These are phyloP conservation scores for Lojkania enalia DNA, from an alignment of 2,329 filamentous ascomycete species.

Conservation along the genomic window DNA sequence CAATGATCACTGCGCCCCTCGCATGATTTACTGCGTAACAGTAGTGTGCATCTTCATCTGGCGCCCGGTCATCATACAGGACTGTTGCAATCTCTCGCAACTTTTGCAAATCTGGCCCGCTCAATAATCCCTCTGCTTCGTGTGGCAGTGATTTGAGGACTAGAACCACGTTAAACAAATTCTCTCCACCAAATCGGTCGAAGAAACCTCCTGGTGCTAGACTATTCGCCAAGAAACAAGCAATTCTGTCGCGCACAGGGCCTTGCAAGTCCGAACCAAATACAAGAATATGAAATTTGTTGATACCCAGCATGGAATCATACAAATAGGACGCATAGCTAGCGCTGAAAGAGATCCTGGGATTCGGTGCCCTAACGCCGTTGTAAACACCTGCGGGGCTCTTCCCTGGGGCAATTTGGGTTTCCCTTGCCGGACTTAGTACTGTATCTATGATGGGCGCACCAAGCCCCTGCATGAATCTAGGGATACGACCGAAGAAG, in stretches of 20 bases:
- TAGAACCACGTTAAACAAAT: conserved; percentile 35
- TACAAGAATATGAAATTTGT: conserved; percentile 34
- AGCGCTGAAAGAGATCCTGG: conserved; percentile 28
- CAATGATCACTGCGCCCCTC: conserved; percentile 21
- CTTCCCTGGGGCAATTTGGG: neutral
- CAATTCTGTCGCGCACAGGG: conserved; percentile 18
- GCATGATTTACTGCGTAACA: conserved; percentile 23
- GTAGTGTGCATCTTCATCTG: conserved; percentile 31
- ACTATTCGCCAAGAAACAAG: conserved; percentile 14
- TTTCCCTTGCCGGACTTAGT: too few relatives aligned
- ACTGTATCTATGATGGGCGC: neutral
- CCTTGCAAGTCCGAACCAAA: conserved; percentile 27
- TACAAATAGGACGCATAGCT: conserved; percentile 36
- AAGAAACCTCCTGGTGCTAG: conserved; percentile 30
- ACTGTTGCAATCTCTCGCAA: conserved; percentile 16
- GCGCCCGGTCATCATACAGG: conserved; percentile 29
- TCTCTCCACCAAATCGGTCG: conserved; percentile 23
- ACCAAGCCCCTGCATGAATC: conserved; percentile 34
- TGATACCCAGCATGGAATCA: conserved; percentile 29
- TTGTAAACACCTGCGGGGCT: conserved; percentile 21
- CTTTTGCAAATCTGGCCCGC: conserved; percentile 4
- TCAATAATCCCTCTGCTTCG: conserved; percentile 16
- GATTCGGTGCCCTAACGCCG: conserved; percentile 38
- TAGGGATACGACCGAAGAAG: conserved; percentile 31
- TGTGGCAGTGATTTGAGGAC: conserved; percentile 31